Percentiles rank a stretch among this genome's conserved stretches.
These are phyloP conservation scores for Stereocaulon alpinum DNA, from an alignment of 495 filamentous ascomycete genomes.

Conservation along the genomic window DNA sequence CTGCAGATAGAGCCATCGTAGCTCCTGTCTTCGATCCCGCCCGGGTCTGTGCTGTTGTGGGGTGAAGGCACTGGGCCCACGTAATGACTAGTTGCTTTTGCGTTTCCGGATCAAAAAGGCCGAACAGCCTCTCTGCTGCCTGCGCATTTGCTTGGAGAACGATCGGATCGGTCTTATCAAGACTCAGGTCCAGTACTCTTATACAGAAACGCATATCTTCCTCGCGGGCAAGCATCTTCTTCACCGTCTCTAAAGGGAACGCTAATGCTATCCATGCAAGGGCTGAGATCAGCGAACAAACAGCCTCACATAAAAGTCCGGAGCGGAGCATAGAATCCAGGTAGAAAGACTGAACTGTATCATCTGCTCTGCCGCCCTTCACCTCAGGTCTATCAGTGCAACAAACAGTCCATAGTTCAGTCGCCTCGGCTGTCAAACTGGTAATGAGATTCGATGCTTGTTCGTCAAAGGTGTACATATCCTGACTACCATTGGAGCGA, in stretches of 20 bases:
- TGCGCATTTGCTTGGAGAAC: constrained; percentile 2
- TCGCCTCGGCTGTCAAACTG: too few species aligned
- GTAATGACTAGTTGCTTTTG: background rate
- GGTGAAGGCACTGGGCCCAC: background rate
- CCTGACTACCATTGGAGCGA: background rate
- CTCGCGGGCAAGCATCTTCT: background rate
- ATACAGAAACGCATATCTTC: background rate
- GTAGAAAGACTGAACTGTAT: too few species aligned
- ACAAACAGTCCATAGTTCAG: background rate
- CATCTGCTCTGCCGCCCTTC: too few species aligned
- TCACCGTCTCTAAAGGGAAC: background rate
- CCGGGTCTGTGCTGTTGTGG: background rate
- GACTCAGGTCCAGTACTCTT: background rate
- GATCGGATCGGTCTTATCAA: background rate
- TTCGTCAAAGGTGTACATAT: background rate
- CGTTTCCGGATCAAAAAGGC: background rate
- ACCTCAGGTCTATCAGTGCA: background rate
- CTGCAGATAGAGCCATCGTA: background rate
- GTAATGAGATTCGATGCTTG: background rate
- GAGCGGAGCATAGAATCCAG: background rate
- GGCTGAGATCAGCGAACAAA: constrained; percentile 10
- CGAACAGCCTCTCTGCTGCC: background rate
- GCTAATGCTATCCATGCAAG: background rate
- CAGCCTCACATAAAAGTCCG: constrained; percentile 2
- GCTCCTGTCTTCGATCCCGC: background rate